Conservation (phyloP, 495 filamentous ascomycete species). For the Clavariopsis aquatica region DNA sequence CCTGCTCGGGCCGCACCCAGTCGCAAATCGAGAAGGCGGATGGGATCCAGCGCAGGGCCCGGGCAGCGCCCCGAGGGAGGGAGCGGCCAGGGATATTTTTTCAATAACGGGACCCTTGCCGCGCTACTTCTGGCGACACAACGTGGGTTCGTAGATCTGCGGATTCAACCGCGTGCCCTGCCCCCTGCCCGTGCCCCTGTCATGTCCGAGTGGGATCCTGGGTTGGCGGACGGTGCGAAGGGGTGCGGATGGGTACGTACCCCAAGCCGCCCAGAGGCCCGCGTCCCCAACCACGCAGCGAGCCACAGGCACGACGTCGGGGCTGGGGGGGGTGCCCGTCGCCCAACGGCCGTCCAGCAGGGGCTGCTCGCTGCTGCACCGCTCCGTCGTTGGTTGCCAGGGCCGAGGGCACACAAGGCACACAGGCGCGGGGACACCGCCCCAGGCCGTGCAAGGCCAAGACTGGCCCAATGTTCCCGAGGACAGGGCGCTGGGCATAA, state of each 20-base stretch:
- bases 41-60: neutral
- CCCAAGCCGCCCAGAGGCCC: neutral
- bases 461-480: conserved; percentile 29
- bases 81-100: conserved; percentile 15
- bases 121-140: conserved; percentile 33
- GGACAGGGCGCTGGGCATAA: conserved; percentile 31
- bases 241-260: neutral
- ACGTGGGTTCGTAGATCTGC: conserved; percentile 38
- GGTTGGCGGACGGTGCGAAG: neutral
- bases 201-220: neutral
- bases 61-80: neutral
- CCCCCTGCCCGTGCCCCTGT: neutral
- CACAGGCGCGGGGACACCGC: neutral
- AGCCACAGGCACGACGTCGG: neutral
- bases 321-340: neutral
- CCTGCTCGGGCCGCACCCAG: conserved; percentile 31
- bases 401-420: neutral
- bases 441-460: neutral
- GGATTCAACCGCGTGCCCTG: conserved; percentile 18
- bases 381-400: neutral
- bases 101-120: conserved; percentile 14
- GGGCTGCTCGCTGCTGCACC: neutral
- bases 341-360: neutral
- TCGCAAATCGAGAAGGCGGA: conserved; percentile 21
- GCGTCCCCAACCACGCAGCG: neutral